phyloP scores from a whole-genome alignment of 2,329 filamentous ascomycete species.

The Fusarium xylarioides region DNA sequence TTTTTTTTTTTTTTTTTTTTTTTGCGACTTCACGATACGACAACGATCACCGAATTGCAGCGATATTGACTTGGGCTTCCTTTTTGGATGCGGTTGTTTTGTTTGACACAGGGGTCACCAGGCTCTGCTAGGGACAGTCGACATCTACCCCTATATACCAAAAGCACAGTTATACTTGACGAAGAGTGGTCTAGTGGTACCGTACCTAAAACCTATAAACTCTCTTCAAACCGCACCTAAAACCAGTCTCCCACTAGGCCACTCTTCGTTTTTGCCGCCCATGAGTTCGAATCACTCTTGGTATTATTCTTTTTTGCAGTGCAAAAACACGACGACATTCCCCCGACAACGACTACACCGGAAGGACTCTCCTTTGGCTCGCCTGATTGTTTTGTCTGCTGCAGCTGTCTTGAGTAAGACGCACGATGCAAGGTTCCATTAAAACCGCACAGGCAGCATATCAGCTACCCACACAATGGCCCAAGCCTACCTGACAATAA shows the following conservation, averaged over 20 bases:
- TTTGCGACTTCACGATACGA: background rate
- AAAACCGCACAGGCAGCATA: too few relatives aligned
- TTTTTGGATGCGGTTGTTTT: background rate
- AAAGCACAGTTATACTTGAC: background rate
- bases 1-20: background rate
- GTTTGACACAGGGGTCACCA: background rate
- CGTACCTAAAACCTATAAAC: background rate
- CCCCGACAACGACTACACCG: background rate
- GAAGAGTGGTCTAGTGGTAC: constrained; percentile 5
- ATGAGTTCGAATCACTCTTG: background rate
- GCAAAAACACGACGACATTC: too few relatives aligned
- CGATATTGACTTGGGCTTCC: background rate
- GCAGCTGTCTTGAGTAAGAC: background rate
- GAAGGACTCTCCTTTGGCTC: background rate
- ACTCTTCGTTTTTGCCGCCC: background rate
- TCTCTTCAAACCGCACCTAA: background rate
- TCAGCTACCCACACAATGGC: too few relatives aligned
- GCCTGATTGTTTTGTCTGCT: background rate
- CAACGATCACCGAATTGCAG: background rate
- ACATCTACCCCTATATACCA: background rate
- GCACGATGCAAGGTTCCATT: background rate
- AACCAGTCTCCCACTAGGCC: background rate
- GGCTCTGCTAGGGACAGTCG: too few relatives aligned
- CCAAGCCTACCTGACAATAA: too few relatives aligned
- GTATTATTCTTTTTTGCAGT: background rate